These are phyloP conservation scores for Fistulinella staudtii DNA, from an alignment of 1,284 basidiomycete genomes.

Conservation along the genomic window DNA sequence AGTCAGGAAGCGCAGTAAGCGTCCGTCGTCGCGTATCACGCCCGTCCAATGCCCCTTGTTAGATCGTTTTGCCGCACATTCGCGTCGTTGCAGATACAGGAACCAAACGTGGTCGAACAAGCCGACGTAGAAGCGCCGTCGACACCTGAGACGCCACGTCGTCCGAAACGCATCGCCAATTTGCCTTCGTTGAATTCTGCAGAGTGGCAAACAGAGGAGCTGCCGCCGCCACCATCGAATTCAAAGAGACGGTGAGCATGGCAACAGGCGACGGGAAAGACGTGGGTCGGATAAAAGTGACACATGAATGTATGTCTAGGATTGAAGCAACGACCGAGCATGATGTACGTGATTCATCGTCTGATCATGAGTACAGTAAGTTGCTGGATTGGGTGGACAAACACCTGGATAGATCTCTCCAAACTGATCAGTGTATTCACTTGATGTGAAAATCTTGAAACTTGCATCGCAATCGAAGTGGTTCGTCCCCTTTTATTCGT, in stretches of 20 bases:
- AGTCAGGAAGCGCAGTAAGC: conserved; percentile 53
- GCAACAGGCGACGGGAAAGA: no score
- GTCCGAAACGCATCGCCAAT: conserved; percentile 26
- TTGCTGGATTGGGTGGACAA: no score
- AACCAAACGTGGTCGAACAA: conserved; percentile 10
- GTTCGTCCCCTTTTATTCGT: no score
- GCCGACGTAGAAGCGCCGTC: conserved; percentile 8
- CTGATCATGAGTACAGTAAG: no score
- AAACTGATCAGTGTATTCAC: no score
- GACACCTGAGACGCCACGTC: conserved; percentile 15
- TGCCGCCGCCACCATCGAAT: conserved; percentile 27
- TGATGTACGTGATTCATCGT: no score
- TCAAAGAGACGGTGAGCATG: not conserved
- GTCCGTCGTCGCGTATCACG: not conserved
- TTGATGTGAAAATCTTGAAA: no score
- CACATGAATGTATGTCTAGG: no score
- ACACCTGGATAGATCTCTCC: no score
- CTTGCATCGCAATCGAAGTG: no score
- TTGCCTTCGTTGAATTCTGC: conserved; percentile 47
- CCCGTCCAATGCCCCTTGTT: not conserved
- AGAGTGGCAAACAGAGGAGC: conserved; percentile 44
- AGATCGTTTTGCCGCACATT: conserved; percentile 42
- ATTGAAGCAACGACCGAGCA: no score
- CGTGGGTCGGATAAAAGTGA: no score
- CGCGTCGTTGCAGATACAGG: conserved; percentile 37